Percentiles rank a stretch among this genome's conserved stretches.
Evolutionary conservation across 495 filamentous ascomycete species (phyloP).

Genomic region (Aspergillus steynii): DNA sequence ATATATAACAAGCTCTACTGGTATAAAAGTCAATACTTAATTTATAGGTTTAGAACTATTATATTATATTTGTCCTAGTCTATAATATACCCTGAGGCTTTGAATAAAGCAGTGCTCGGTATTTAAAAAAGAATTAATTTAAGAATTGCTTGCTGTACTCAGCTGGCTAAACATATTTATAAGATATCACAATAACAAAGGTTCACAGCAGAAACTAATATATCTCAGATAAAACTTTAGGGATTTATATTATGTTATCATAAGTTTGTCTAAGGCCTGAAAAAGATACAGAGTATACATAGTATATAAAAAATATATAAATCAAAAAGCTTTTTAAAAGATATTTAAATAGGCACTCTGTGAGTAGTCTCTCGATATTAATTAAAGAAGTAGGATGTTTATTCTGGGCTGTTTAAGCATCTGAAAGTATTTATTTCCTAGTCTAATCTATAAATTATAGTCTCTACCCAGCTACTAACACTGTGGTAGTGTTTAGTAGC

Average conservation of each 20-base stretch:
- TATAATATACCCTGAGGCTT: background rate
- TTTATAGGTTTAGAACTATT: background rate
- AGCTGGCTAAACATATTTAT: background rate
- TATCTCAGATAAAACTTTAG: conserved; percentile 16
- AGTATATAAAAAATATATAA: conserved; percentile 8
- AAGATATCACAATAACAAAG: conserved; percentile 4
- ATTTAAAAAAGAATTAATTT: background rate
- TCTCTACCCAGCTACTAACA: background rate
- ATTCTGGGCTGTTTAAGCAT: conserved; percentile 19
- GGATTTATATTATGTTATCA: conserved; percentile 22
- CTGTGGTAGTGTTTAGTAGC: background rate
- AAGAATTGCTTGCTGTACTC: background rate
- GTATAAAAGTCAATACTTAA: background rate
- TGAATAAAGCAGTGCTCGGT: background rate
- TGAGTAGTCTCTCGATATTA: conserved; percentile 25
- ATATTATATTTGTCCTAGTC: background rate
- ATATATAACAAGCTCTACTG: background rate
- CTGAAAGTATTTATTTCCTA: background rate
- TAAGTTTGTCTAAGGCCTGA: conserved; percentile 23
- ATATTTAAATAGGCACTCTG: conserved; percentile 23
- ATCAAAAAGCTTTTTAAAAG: conserved; percentile 19
- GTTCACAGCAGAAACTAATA: background rate
- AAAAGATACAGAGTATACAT: conserved; percentile 15
- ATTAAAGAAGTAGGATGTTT: conserved; percentile 22
- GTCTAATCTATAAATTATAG: background rate